Conservation (phyloP, 768 basidiomycete species). For the Pluteus cervinus region DNA sequence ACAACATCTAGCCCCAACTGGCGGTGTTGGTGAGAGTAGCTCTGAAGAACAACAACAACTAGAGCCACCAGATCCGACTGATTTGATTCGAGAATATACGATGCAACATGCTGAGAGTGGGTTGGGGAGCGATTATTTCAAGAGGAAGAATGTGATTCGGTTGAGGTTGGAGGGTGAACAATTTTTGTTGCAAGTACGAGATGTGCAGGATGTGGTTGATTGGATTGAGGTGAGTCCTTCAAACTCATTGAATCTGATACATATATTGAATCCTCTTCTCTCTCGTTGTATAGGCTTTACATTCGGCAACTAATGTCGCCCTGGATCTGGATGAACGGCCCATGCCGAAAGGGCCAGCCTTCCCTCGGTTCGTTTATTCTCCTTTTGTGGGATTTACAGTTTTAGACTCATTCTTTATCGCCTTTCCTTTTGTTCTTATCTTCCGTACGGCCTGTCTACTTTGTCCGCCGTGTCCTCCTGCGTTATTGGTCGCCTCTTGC, state of each 20-base stretch:
- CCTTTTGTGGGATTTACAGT: too few relatives aligned
- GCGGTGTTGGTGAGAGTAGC: too few relatives aligned
- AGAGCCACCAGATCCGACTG: slow-evolving; percentile 29
- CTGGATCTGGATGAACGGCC: slow-evolving; percentile 86
- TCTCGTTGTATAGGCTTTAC: slow-evolving; percentile 53
- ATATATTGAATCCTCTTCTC: neutral
- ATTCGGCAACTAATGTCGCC: slow-evolving; percentile 88
- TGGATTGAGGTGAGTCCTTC: slow-evolving; percentile 82
- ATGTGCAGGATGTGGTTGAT: slow-evolving; percentile 79
- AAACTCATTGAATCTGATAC: slow-evolving; percentile 4
- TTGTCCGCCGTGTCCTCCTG: too few relatives aligned
- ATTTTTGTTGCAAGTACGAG: slow-evolving; percentile 86
- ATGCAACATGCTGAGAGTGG: slow-evolving; percentile 92
- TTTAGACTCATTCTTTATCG: too few relatives aligned
- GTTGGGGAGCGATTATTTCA: slow-evolving; percentile 89
- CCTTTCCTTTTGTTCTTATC: too few relatives aligned
- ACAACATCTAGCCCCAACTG: too few relatives aligned
- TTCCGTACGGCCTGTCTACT: too few relatives aligned
- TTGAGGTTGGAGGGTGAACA: slow-evolving; percentile 93
- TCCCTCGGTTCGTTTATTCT: slow-evolving; percentile 77
- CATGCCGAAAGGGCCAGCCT: slow-evolving; percentile 88
- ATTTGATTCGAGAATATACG: slow-evolving; percentile 68
- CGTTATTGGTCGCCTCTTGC: too few relatives aligned
- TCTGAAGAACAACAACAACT: too few relatives aligned
- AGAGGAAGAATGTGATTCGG: slow-evolving; percentile 90